Conservation (phyloP, 1,284 basidiomycete genomes). For the Cryptococcus floricola region DNA sequence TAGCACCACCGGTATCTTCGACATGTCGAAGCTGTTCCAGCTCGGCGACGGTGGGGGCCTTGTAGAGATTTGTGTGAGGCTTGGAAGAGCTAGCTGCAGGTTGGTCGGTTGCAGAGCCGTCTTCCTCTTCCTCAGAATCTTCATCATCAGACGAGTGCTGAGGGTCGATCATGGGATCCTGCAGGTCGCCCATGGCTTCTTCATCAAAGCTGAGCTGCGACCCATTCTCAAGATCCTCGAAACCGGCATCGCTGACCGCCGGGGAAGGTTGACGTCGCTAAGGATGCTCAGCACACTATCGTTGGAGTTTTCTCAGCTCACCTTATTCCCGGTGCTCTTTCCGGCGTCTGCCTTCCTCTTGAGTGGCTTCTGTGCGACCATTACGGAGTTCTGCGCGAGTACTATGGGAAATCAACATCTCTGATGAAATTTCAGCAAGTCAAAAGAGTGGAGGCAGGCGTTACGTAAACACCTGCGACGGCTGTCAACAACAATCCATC, state of each 20-base stretch:
- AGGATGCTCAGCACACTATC: neutral
- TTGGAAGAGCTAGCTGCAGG: slow-evolving; percentile 29
- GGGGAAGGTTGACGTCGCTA: slow-evolving; percentile 8
- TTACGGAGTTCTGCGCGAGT: neutral
- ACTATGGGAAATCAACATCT: neutral
- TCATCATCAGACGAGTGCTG: slow-evolving; percentile 28
- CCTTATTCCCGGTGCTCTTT: slow-evolving; percentile 1
- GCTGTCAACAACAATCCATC: too few species aligned
- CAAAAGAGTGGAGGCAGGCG: too few species aligned
- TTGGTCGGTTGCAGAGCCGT: slow-evolving; percentile 22
- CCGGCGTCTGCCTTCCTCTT: slow-evolving; percentile 15
- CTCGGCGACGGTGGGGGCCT: slow-evolving; percentile 59
- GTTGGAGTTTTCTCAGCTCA: neutral
- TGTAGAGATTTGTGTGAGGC: slow-evolving; percentile 45
- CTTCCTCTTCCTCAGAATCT: slow-evolving; percentile 23
- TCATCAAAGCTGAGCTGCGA: slow-evolving; percentile 1
- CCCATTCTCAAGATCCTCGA: slow-evolving; percentile 18
- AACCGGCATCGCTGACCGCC: slow-evolving; percentile 9
- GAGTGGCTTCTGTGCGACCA: slow-evolving; percentile 3
- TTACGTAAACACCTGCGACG: too few species aligned
- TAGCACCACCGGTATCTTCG: slow-evolving; percentile 33
- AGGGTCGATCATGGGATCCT: slow-evolving; percentile 29
- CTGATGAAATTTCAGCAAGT: neutral
- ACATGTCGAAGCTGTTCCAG: slow-evolving; percentile 54
- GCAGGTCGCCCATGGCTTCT: slow-evolving; percentile 7